Evolutionary conservation across 2,329 filamentous ascomycete species (phyloP).

Genomic region (Trichophyton mentagrophytes): DNA sequence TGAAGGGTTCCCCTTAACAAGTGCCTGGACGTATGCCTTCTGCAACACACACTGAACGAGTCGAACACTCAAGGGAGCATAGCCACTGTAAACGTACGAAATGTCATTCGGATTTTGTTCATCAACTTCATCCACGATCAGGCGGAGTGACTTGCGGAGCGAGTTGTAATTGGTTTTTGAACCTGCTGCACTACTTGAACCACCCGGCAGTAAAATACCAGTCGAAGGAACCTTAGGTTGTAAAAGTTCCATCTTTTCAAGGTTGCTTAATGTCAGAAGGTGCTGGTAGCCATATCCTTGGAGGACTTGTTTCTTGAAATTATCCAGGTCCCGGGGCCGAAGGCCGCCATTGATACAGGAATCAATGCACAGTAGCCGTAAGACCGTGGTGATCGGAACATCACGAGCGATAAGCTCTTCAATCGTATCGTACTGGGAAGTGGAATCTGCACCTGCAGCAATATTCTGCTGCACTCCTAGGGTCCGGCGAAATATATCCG

Average conservation of each 20-base stretch:
- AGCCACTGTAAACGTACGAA: slow-evolving; percentile 95
- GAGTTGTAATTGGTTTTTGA: slow-evolving; percentile 83
- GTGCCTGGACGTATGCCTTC: slow-evolving; percentile 66
- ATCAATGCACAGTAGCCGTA: slow-evolving; percentile 80
- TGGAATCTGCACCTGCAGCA: slow-evolving; percentile 77
- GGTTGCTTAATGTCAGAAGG: slow-evolving; percentile 69
- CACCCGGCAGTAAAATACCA: slow-evolving; percentile 64
- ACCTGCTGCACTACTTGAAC: slow-evolving; percentile 42
- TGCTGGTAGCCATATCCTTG: slow-evolving; percentile 95
- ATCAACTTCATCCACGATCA: slow-evolving; percentile 93
- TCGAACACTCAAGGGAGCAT: slow-evolving; percentile 81
- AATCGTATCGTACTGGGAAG: slow-evolving; percentile 76
- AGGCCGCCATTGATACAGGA: slow-evolving; percentile 82
- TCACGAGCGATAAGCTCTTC: slow-evolving; percentile 90
- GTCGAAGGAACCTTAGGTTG: slow-evolving; percentile 62
- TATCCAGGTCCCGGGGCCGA: slow-evolving; percentile 75
- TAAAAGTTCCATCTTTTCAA: slow-evolving; percentile 84
- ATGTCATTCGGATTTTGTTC: slow-evolving; percentile 90
- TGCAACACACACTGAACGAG: slow-evolving; percentile 87
- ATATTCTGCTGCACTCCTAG: slow-evolving; percentile 94
- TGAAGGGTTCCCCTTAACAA: slow-evolving; percentile 52
- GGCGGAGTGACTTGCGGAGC: slow-evolving; percentile 68
- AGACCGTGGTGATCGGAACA: slow-evolving; percentile 63
- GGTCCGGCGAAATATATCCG: slow-evolving; percentile 74
- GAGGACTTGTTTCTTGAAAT: slow-evolving; percentile 73